Percentiles rank a stretch among this genome's conserved stretches.
These are phyloP conservation scores for Selenicereus undatus DNA, from an alignment of 148 eudicot species.

Conservation along the genomic window DNA sequence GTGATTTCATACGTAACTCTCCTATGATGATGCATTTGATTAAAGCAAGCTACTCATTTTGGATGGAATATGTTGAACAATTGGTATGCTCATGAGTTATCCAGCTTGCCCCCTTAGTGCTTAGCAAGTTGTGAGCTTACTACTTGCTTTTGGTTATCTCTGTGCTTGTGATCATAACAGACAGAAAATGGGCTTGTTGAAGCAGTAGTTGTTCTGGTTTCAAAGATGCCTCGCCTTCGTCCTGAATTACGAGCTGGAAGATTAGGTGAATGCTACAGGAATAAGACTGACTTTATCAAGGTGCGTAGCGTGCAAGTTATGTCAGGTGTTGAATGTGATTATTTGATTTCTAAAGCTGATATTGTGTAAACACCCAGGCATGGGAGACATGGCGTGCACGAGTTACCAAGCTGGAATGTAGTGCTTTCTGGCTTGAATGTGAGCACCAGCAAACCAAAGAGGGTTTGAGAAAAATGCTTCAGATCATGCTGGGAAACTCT, in stretches of 20 bases:
- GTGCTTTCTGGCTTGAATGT: constrained; percentile 94
- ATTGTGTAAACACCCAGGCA: constrained; percentile 42
- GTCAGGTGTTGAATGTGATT: background rate
- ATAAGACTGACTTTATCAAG: constrained; percentile 80
- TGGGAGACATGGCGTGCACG: constrained; percentile 95
- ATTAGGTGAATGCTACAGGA: constrained; percentile 71
- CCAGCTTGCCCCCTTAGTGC: background rate
- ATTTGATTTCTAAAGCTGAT: constrained; percentile 7
- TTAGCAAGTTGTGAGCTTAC: constrained; percentile 7
- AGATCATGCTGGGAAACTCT: constrained; percentile 79
- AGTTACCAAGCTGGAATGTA: constrained; percentile 88
- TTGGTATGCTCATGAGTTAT: background rate
- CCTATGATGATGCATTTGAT: background rate
- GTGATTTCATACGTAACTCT: background rate
- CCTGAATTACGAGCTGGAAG: constrained; percentile 51
- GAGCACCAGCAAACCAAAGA: constrained; percentile 64
- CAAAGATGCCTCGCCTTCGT: constrained; percentile 90
- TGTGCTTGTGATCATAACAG: constrained; percentile 40
- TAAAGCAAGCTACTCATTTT: background rate
- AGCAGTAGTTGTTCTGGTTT: constrained; percentile 87
- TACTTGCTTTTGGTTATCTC: background rate
- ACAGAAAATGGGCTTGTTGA: constrained; percentile 97
- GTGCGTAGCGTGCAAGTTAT: constrained; percentile 25
- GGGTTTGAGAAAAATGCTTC: constrained; percentile 74
- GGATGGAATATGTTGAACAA: background rate